phyloP scores from a whole-genome alignment of 1,139 yeast genomes.

The Nakaseomyces glabratus region DNA sequence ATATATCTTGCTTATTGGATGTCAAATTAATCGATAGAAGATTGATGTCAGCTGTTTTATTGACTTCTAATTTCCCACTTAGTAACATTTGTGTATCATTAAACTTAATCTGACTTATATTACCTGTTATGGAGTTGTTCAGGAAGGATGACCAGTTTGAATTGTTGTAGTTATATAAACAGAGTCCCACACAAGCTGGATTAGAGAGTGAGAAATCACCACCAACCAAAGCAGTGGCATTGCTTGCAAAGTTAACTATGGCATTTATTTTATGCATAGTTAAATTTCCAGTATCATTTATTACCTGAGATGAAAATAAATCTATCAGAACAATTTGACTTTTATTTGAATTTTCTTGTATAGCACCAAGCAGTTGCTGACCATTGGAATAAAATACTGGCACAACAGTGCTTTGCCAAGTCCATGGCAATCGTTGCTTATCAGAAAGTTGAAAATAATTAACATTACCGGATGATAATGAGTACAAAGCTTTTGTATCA shows the following conservation, averaged over 20 bases:
- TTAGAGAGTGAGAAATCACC: slow-evolving; percentile 66
- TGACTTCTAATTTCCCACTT: slow-evolving; percentile 45
- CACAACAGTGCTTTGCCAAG: slow-evolving; percentile 14
- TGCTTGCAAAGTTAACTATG: slow-evolving; percentile 44
- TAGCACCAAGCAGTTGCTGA: slow-evolving; percentile 14
- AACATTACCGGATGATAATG: slow-evolving; percentile 27
- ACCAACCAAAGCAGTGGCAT: slow-evolving; percentile 54
- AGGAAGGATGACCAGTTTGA: slow-evolving; percentile 45
- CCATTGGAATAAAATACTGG: slow-evolving; percentile 16
- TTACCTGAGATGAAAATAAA: slow-evolving; percentile 15
- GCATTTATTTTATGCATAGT: slow-evolving; percentile 40
- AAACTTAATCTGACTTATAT: slow-evolving; percentile 44
- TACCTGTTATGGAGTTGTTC: slow-evolving; percentile 42
- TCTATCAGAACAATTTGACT: slow-evolving; percentile 18
- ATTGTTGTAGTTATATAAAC: slow-evolving; percentile 53
- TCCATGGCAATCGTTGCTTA: slow-evolving; percentile 9
- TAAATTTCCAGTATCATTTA: slow-evolving; percentile 22
- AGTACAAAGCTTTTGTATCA: slow-evolving; percentile 21
- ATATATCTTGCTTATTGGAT: slow-evolving; percentile 8
- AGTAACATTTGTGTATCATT: slow-evolving; percentile 45
- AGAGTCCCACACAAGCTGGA: slow-evolving; percentile 51
- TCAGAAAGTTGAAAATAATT: slow-evolving; percentile 34
- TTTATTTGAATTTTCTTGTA: slow-evolving; percentile 14
- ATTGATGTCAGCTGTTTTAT: slow-evolving; percentile 12
- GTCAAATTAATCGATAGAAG: slow-evolving; percentile 18